A percentile compares a stretch with the other conserved stretches of the same genome.
These are phyloP conservation scores for Pythium dissimile DNA, from an alignment of 352 stramenopile species.

Conservation along the genomic window DNA sequence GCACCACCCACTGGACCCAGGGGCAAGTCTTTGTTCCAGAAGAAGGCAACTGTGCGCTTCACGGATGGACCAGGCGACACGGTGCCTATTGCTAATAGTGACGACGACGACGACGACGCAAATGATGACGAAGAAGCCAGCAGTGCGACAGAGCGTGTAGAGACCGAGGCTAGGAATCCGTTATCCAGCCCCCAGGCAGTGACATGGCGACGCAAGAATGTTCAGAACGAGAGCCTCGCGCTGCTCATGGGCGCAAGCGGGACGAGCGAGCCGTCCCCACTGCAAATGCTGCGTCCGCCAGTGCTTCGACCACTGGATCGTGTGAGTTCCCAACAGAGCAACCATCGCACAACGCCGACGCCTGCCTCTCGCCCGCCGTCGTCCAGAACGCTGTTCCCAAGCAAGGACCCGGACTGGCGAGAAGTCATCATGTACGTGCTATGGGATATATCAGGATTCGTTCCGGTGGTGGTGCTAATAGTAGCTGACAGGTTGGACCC, in stretches of 20 bases:
- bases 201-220: background rate
- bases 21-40: background rate
- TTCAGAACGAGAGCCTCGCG: conserved; percentile 4
- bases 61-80: background rate
- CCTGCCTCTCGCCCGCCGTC: conserved; percentile 4
- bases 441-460: background rate
- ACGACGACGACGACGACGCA: background rate
- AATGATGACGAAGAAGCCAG: background rate
- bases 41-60: conserved; percentile 3
- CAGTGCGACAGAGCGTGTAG: background rate
- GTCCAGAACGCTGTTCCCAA: conserved; percentile 6
- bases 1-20: background rate
- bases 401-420: conserved; percentile 23
- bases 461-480: background rate
- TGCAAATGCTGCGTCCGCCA: conserved; percentile 12
- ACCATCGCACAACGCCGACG: conserved; percentile 3
- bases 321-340: background rate
- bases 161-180: background rate
- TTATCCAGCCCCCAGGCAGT: background rate
- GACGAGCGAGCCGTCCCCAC: background rate
- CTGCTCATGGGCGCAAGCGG: conserved; percentile 9
- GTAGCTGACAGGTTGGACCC: background rate
- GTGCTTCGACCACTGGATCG: conserved; percentile 15
- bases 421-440: conserved; percentile 23
- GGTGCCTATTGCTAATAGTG: background rate